Base-by-base conservation (phyloP, 495 filamentous ascomycete species). In the Halenospora varia region DNA sequence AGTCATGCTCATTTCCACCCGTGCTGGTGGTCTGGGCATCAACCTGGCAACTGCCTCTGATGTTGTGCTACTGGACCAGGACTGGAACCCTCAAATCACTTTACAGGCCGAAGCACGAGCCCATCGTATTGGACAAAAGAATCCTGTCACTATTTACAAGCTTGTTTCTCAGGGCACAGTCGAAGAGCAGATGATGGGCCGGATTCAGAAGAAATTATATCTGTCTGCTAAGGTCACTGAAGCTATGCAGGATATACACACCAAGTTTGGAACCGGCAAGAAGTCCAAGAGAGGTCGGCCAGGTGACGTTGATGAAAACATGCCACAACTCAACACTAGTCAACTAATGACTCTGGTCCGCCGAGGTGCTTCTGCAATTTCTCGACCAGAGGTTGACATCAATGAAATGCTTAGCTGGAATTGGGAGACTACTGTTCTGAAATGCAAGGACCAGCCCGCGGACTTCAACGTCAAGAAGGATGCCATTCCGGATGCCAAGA, bases 81-180 rank as follows among this genome's bases (percentile, higher is more conserved):
- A 88, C 57, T 88, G 82, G 82, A 88, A 88, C 41, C 85, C 85
- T 0, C 84, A 86, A 58, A 72, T 83, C 10, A 83, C 87, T 63
- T 80, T 96, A 1, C 94, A 98, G 70, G 94, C 94, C 0, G 92
- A 96, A 73, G 97, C 97, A 66, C 89, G 94, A 17, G 95, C 94
- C 1, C 94, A 98, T 73, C 87, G 94, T 2, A 90, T 98, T 19
- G 95, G 94, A 0, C 94, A 98, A 70, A 92, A 80, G 19, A 76
- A 88, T 25, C 89, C 92, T 10, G 94, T 98, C 2, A 95, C 97
- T 61, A 84, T 98, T 41, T 69, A 80, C 53, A 82, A 89, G 47
- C 77, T 98, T 10, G 86, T 97, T 48, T 90, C 87, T 3, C 80
- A 81, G 54, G 86, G 82, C 50, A 96, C 93, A 0, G 90, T 98